Evolutionary conservation across 2,329 filamentous ascomycete species (phyloP).

Genomic region (Salinomyces thailandicus): DNA sequence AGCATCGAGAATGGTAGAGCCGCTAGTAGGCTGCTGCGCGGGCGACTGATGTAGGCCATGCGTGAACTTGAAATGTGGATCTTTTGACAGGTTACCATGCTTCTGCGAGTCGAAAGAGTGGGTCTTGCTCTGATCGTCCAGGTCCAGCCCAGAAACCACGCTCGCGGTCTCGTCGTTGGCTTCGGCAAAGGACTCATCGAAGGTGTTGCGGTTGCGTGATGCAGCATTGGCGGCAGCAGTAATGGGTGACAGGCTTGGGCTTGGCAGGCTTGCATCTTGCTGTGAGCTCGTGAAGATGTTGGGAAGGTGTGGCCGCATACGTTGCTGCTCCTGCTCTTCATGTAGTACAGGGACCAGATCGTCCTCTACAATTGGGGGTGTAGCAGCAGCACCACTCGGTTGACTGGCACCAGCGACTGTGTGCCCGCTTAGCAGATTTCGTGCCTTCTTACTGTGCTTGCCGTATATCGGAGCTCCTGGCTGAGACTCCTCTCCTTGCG

Average conservation of each 20-base stretch:
- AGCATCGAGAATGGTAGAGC: constrained; percentile 56
- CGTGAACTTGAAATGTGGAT: constrained; percentile 7
- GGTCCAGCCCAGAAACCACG: constrained; percentile 24
- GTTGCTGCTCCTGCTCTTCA: constrained; percentile 6
- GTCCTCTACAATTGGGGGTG: constrained; percentile 64
- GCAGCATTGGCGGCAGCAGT: constrained; percentile 62
- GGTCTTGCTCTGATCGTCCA: constrained; percentile 19
- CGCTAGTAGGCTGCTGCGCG: background rate
- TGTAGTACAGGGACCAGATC: constrained; percentile 50
- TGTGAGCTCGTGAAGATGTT: constrained; percentile 59
- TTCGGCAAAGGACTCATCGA: constrained; percentile 24
- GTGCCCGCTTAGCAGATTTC: constrained; percentile 7
- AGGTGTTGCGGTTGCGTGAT: constrained; percentile 21
- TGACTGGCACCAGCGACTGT: constrained; percentile 10
- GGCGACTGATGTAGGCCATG: constrained; percentile 9
- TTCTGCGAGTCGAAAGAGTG: constrained; percentile 17
- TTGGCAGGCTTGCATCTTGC: constrained; percentile 86
- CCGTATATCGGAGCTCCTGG: constrained; percentile 16
- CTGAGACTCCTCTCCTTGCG: constrained; percentile 21
- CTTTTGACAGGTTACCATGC: constrained; percentile 4
- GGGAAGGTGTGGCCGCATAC: constrained; percentile 28
- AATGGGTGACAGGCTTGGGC: constrained; percentile 81
- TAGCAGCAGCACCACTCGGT: constrained; percentile 40
- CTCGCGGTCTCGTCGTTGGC: constrained; percentile 25
- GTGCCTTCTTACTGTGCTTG: constrained; percentile 13